These are phyloP conservation scores for Lunularia cruciata DNA, from an alignment of 225 moss, liverwort and hornwort genomes.

Conservation along the genomic window DNA sequence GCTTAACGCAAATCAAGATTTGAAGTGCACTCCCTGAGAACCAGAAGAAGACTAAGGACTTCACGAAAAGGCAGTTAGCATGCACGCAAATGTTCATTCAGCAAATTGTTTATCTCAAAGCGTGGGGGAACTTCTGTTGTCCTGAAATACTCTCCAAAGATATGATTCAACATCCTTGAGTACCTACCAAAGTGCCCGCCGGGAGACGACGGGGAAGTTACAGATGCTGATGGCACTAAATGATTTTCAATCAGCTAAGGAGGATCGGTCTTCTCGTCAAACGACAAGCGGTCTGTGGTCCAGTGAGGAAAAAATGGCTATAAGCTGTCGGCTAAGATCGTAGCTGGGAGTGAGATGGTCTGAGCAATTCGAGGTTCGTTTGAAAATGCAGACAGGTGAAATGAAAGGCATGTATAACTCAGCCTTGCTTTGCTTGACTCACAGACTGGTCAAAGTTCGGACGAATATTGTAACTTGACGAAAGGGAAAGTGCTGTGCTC, in stretches of 20 bases:
- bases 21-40: not conserved
- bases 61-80: not conserved
- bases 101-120: not conserved
- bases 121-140: not conserved
- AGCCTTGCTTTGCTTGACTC: not conserved
- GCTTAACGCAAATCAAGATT: no score
- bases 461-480: no score
- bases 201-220: not conserved
- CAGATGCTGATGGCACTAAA: conserved; percentile 3
- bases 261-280: not conserved
- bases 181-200: not conserved
- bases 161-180: not conserved
- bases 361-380: not conserved
- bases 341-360: not conserved
- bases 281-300: not conserved
- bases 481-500: no score
- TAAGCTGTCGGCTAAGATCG: not conserved
- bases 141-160: not conserved
- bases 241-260: not conserved
- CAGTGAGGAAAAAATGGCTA: not conserved
- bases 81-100: not conserved
- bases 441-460: no score
- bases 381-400: not conserved
- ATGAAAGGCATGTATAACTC: not conserved
- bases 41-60: not conserved